A percentile compares a stretch with the other conserved stretches of the same genome.
These are phyloP conservation scores for Arabidopsis thaliana DNA, from an alignment of 345 rosid genomes.

Conservation along the genomic window DNA sequence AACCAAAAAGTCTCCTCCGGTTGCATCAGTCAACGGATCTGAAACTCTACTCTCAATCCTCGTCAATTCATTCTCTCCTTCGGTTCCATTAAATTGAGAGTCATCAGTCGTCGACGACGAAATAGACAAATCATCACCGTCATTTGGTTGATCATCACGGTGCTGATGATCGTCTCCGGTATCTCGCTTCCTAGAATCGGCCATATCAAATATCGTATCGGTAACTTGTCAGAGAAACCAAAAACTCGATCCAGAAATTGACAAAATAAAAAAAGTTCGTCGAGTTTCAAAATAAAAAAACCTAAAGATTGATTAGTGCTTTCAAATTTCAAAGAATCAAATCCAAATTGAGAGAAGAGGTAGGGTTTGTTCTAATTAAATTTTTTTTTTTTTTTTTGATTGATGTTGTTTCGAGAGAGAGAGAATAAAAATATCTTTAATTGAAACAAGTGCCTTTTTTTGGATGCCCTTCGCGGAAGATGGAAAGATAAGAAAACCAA, in stretches of 20 bases:
- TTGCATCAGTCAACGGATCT: conserved; percentile 65
- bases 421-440: conserved; percentile 27
- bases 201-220: conserved; percentile 58
- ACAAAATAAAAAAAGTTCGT: conserved; percentile 8
- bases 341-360: conserved; percentile 6
- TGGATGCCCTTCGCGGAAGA: conserved; percentile 22
- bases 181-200: conserved; percentile 55
- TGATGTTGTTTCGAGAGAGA: neutral
- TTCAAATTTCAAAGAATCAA: conserved; percentile 31
- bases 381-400: neutral
- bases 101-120: conserved; percentile 24
- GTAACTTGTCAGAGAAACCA: conserved; percentile 2
- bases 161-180: conserved; percentile 42
- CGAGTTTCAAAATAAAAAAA: neutral
- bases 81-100: conserved; percentile 53
- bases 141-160: conserved; percentile 45
- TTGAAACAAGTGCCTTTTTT: conserved; percentile 23
- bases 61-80: conserved; percentile 29
- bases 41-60: conserved; percentile 51
- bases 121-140: conserved; percentile 51
- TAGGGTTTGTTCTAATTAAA: neutral
- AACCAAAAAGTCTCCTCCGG: conserved; percentile 69
- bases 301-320: conserved; percentile 25
- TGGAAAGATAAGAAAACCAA: conserved; percentile 12
- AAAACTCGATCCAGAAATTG: conserved; percentile 36